Conservation (phyloP, 805 yeast genomes). For the Brettanomyces nanus region DNA sequence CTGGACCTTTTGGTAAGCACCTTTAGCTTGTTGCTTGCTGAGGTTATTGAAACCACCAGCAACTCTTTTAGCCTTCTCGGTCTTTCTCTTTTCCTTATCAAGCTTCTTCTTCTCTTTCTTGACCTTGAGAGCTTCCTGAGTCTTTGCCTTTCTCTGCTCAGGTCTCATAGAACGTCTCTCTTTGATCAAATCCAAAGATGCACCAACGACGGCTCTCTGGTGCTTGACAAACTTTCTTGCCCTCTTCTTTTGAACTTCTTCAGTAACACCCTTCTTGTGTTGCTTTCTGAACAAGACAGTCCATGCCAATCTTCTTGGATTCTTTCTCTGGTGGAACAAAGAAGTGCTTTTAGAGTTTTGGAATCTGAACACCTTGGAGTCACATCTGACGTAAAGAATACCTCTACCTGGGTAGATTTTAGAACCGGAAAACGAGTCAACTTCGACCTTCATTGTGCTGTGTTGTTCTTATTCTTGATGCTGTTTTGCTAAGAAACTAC, state of each 20-base stretch:
- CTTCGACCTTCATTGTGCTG: constrained; percentile 88
- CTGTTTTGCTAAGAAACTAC: not conserved
- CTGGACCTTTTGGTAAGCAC: constrained; percentile 95
- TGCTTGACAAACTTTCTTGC: constrained; percentile 95
- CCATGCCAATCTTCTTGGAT: constrained; percentile 99
- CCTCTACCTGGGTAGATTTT: constrained; percentile 99
- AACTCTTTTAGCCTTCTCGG: constrained; percentile 78
- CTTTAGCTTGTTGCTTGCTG: constrained; percentile 95
- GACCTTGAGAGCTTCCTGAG: constrained; percentile 79
- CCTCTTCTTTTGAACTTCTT: constrained; percentile 96
- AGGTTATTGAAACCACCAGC: constrained; percentile 70
- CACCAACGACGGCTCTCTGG: constrained; percentile 99
- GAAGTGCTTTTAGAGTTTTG: constrained; percentile 95
- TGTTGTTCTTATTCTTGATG: constrained; percentile 6
- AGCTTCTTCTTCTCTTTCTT: constrained; percentile 87
- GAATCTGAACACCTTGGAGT: constrained; percentile 99
- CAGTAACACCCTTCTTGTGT: constrained; percentile 99
- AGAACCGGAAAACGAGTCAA: constrained; percentile 98
- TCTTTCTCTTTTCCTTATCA: constrained; percentile 91
- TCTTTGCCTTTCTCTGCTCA: constrained; percentile 95
- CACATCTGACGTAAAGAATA: constrained; percentile 98
- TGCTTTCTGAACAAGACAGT: constrained; percentile 99
- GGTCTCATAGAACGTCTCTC: constrained; percentile 96
- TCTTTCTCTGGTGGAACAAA: constrained; percentile 98
- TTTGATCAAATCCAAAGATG: constrained; percentile 95